Evolutionary conservation across 2,329 filamentous ascomycete genomes (phyloP).

Genomic region (Exophiala sideris): DNA sequence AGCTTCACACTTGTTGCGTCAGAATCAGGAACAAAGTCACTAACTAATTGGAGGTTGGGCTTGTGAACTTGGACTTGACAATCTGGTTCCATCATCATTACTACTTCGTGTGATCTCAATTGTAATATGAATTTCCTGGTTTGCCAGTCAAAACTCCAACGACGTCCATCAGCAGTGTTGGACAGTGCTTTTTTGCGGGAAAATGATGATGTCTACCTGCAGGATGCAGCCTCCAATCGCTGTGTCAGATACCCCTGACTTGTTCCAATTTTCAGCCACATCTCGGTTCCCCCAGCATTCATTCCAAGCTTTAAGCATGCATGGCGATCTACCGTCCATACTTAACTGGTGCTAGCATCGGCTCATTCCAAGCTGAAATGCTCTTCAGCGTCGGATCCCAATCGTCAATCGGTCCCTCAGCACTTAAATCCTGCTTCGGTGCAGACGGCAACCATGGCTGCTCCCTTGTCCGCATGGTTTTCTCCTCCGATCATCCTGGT

Average conservation of each 20-base stretch:
- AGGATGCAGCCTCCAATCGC: background rate
- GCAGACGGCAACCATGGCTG: constrained; percentile 1
- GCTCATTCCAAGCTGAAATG: background rate
- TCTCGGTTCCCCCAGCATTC: background rate
- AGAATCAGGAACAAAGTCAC: too few relatives aligned
- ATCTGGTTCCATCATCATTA: too few relatives aligned
- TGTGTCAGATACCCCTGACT: background rate
- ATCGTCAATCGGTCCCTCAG: background rate
- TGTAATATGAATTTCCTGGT: background rate
- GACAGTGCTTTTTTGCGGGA: background rate
- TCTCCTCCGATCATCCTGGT: too few relatives aligned
- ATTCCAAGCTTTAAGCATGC: background rate
- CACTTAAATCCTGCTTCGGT: constrained; percentile 3
- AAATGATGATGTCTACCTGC: constrained; percentile 1
- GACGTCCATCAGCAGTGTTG: background rate
- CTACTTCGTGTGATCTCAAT: too few relatives aligned
- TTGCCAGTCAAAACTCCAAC: background rate
- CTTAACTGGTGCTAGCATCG: background rate
- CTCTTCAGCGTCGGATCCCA: background rate
- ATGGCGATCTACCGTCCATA: background rate
- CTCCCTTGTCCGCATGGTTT: constrained; percentile 1
- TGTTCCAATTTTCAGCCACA: constrained; percentile 1
- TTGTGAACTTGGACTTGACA: too few relatives aligned
- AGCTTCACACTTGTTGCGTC: too few relatives aligned
- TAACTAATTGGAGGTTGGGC: too few relatives aligned